Base-by-base conservation (phyloP, 2,329 filamentous ascomycete species). In the Incumbomyces delicatus region DNA sequence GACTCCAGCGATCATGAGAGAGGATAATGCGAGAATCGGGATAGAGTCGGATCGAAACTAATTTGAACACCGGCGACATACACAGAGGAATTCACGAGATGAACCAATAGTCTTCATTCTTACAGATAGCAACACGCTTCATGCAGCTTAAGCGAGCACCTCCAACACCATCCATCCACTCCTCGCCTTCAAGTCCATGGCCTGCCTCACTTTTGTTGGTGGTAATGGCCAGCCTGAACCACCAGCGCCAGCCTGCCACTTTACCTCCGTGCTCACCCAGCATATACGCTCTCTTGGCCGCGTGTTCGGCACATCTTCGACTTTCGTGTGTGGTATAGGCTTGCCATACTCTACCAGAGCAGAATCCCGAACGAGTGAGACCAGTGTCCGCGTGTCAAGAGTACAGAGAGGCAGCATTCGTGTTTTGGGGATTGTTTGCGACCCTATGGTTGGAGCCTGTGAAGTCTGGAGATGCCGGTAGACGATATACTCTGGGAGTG, bases 391-490 rank as follows among this genome's bases (percentile, higher is more conserved):
- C 1, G 80, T 83, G 13, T 80, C 85, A 6, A 94, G 72, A 22
- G 89, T 79, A 2, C 88, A 90, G 16, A 98, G 74, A 2, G 90
- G 78, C 61, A 90, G 85, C 85, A 98, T 94, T 36, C 92, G 72
- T 27, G 87, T 88, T 66, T 85, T 87, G n/a, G 14, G 27, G 20
- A 74, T 73, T 1, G 44, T 31, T 46, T 51, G 44, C 17, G 72
- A 66, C 0, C 73, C 67, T 3, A 77, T 68, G 0, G 72, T 64
- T 0, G 74, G 67, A 0, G 75, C 70, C 2, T 79, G 71, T 2
- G 74, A 72, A 47, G 81, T 80, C 61, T 95, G 89, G 2, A 98
- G 78, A 59, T 90, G 83, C 12, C 81, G 81, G 69, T 95, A 98
- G 14, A 95, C 74, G 48, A 96, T 75, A 61, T 90, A 96, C 50